A percentile compares a stretch with the other conserved stretches of the same genome.
Conservation (phyloP, 202 grass and related monocot species). For the Musa balbisiana region DNA sequence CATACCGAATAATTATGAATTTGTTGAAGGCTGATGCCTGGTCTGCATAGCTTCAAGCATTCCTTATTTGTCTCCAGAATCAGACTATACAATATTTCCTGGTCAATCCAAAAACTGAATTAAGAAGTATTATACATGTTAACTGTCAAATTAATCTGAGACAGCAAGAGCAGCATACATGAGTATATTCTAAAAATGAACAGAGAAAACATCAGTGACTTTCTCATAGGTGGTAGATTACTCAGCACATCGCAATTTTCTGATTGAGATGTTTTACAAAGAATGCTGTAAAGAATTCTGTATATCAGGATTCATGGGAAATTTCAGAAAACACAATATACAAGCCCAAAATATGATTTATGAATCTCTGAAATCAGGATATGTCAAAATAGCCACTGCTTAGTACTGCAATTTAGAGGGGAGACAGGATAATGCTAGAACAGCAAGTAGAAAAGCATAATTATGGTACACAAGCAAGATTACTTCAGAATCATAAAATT, state of each 20-base stretch:
- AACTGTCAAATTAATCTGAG: neutral
- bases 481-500: neutral
- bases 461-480: neutral
- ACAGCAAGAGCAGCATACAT: too few relatives aligned
- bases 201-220: too few relatives aligned
- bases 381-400: neutral
- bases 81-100: slow-evolving; percentile 87
- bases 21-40: slow-evolving; percentile 55
- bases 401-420: neutral
- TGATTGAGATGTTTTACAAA: neutral
- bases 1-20: slow-evolving; percentile 77
- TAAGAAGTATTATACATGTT: neutral
- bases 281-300: neutral
- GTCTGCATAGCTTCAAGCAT: slow-evolving; percentile 91
- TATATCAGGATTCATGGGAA: neutral
- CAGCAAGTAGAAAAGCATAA: too few relatives aligned
- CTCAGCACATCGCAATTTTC: too few relatives aligned
- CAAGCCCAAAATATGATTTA: too few relatives aligned
- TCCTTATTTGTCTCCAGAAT: slow-evolving; percentile 95
- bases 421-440: too few relatives aligned
- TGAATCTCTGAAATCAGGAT: neutral
- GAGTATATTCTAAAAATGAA: too few relatives aligned
- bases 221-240: too few relatives aligned
- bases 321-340: neutral
- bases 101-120: neutral